Base-by-base conservation (phyloP, 495 filamentous ascomycete genomes). In the Penicillium waksmanii region DNA sequence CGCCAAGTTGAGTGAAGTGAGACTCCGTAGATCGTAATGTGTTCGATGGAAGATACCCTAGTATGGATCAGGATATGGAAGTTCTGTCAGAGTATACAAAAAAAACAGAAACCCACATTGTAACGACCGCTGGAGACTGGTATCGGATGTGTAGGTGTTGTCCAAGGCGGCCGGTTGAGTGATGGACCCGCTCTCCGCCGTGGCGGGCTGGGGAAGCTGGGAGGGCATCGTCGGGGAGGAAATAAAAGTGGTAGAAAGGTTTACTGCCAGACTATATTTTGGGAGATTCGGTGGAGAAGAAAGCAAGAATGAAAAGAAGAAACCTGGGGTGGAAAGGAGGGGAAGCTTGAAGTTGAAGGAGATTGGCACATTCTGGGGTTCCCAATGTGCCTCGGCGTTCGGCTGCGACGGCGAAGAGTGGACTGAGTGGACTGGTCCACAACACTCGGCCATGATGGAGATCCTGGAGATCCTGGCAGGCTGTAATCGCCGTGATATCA, bases 171-270 rank as follows among this genome's bases (percentile, higher is more conserved):
- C 55, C 1, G 68, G 73, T 13, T 66, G 52, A 5, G 72, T 76
- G 44, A 76, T 61, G 46, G 66, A 68, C 11, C 73, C 73, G n/a
- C 36, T 69, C 9, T 69, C 69, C 18, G 68, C 73, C 11, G 73
- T 74, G 15, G 73, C 73, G 7, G 72, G 70, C 40, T 63, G 43
- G 1, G 61, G 43, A 17, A 55, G 42, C 3, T 44, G 84, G 63
- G 87, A 85, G 73, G 85, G 84, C 58, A 65, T 65, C 31, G 27
- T 42, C 7, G 43, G 2, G 31, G 13, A 6, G 18, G 43, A 27
- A 11, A 9, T 18, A 31, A 23, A 34, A 35, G 50, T 2, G 2
- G 23, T 25, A n/a, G 3, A 12, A 3, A 23, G 5, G 19, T 38
- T 38, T 38, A 48, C 12, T 11, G 10, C 5, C 2, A 23, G 19